Conservation (phyloP, 768 basidiomycete species). For the Gymnopilus junonius region DNA sequence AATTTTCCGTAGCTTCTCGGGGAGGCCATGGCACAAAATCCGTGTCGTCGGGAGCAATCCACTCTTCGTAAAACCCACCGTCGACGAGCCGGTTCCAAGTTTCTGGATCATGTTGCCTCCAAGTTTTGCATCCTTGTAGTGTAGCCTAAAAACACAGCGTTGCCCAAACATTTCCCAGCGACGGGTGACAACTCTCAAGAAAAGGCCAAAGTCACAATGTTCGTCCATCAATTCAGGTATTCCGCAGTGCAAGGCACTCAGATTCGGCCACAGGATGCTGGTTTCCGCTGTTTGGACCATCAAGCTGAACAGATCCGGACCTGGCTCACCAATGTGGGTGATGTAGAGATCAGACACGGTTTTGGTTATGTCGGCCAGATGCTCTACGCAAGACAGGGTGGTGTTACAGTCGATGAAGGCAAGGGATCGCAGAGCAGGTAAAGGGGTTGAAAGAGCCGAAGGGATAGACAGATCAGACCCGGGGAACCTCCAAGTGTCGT, state of each 20-base stretch:
- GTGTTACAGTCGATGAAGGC: neutral
- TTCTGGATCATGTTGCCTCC: neutral
- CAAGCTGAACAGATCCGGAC: neutral
- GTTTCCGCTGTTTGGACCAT: neutral
- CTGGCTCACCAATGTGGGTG: neutral
- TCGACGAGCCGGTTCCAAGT: neutral
- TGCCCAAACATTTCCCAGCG: neutral
- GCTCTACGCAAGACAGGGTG: neutral
- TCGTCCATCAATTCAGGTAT: neutral
- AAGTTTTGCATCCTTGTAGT: neutral
- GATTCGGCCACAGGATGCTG: neutral
- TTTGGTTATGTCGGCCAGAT: neutral
- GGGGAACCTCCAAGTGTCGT: neutral
- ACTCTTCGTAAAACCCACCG: neutral
- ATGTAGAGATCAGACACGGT: neutral
- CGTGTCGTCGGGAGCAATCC: neutral
- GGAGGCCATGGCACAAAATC: neutral
- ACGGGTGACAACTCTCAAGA: neutral
- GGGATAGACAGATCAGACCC: neutral
- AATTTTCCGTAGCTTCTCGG: too few species aligned
- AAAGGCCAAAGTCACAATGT: neutral
- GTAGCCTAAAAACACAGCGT: neutral
- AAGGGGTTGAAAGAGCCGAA: too few species aligned
- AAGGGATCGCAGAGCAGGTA: neutral
- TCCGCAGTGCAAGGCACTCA: neutral